These are phyloP conservation scores for Leishmania tarentolae DNA, from an alignment of 208 protist species.

Conservation along the genomic window DNA sequence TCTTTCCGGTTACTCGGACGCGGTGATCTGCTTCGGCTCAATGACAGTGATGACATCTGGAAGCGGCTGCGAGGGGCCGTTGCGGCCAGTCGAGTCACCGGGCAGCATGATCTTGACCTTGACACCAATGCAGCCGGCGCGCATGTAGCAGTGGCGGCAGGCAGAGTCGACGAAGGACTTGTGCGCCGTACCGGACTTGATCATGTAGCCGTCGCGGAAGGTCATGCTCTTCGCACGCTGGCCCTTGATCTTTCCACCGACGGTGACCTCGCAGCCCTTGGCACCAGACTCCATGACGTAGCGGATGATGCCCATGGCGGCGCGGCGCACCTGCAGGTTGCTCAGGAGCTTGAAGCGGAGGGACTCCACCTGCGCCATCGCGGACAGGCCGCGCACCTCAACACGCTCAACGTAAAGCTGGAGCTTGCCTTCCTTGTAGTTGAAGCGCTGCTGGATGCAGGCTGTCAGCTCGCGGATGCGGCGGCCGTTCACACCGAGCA, in stretches of 20 bases:
- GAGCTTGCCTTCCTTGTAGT: slow-evolving; percentile 95
- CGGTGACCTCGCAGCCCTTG: slow-evolving; percentile 98
- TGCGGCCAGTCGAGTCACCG: slow-evolving; percentile 80
- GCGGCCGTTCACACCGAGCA: slow-evolving; percentile 97
- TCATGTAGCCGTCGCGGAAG: slow-evolving; percentile 99
- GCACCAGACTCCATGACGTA: slow-evolving; percentile 99
- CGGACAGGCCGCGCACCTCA: slow-evolving; percentile 96
- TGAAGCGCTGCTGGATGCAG: slow-evolving; percentile 99
- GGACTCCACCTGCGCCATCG: slow-evolving; percentile 98
- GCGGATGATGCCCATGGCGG: slow-evolving; percentile 98
- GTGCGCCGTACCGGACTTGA: slow-evolving; percentile 95
- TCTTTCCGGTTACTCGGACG: slow-evolving; percentile 15
- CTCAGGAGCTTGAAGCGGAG: slow-evolving; percentile 98
- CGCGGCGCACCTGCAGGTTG: slow-evolving; percentile 97
- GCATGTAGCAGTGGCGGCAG: slow-evolving; percentile 97
- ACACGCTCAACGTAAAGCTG: slow-evolving; percentile 98
- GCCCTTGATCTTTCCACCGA: slow-evolving; percentile 99
- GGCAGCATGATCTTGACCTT: slow-evolving; percentile 99
- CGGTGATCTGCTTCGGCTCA: slow-evolving; percentile 38
- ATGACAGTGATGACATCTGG: slow-evolving; percentile 85
- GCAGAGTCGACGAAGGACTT: slow-evolving; percentile 96
- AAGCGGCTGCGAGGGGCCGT: slow-evolving; percentile 57
- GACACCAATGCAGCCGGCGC: slow-evolving; percentile 98
- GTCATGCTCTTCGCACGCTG: slow-evolving; percentile 99
- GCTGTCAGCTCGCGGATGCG: slow-evolving; percentile 98